Percentiles rank a stretch among this genome's conserved stretches.
Conservation (phyloP, 129 eudicot species). For the Flaveria sonorensis region DNA sequence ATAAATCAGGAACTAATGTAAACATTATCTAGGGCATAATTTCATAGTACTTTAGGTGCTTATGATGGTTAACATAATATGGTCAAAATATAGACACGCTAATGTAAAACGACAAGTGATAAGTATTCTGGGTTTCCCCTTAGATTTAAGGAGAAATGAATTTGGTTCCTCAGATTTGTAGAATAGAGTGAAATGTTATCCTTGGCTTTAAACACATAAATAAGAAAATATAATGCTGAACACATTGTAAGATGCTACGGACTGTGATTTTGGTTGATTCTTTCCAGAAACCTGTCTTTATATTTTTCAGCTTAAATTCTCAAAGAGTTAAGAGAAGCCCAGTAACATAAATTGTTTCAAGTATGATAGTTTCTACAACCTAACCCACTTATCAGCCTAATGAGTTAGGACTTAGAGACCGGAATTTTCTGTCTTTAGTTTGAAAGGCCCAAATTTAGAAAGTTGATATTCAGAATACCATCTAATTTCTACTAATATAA, state of each 20-base stretch:
- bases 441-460: too few species aligned
- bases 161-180: not conserved
- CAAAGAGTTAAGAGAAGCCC: not conserved
- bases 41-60: not conserved
- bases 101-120: not conserved
- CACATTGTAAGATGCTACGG: not conserved
- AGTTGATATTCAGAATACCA: too few species aligned
- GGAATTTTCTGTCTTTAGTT: too few species aligned
- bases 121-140: not conserved
- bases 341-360: not conserved
- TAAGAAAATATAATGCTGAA: not conserved
- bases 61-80: constrained; percentile 1
- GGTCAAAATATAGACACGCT: not conserved
- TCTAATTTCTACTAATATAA: too few species aligned
- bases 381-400: too few species aligned
- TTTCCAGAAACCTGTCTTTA: not conserved
- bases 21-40: not conserved
- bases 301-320: not conserved
- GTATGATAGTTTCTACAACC: not conserved
- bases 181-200: too few species aligned
- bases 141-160: not conserved
- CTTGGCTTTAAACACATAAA: too few species aligned
- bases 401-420: too few species aligned
- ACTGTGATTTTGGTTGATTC: not conserved
- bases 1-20: not conserved